A percentile compares a stretch with the other conserved stretches of the same genome.
Evolutionary conservation across 202 grass and related monocot species (phyloP).

Genomic region (Elaeis oleifera): DNA sequence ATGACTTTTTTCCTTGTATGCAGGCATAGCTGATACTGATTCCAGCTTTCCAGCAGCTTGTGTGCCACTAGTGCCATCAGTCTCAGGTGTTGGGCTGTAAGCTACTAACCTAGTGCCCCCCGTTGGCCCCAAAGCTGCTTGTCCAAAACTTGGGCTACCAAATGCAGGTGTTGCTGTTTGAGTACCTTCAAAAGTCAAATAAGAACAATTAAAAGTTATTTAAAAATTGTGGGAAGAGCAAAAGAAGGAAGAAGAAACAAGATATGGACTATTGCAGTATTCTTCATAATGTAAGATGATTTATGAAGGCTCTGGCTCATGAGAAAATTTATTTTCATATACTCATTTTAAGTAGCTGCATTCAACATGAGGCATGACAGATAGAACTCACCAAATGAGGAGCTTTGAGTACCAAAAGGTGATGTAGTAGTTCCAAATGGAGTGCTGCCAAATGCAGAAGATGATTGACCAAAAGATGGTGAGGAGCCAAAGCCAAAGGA

Average conservation of each 20-base stretch:
- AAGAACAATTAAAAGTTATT: background rate
- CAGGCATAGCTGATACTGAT: conserved; percentile 66
- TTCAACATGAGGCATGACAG: too few relatives aligned
- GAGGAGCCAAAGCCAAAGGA: conserved; percentile 70
- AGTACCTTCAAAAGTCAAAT: conserved; percentile 42
- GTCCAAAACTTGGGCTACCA: conserved; percentile 37
- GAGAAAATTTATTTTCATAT: too few relatives aligned
- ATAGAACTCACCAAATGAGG: conserved; percentile 59
- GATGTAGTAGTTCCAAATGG: conserved; percentile 55
- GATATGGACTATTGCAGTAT: too few relatives aligned
- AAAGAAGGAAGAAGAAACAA: too few relatives aligned
- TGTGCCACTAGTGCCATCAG: conserved; percentile 42
- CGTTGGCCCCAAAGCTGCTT: conserved; percentile 50
- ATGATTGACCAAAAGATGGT: conserved; percentile 46
- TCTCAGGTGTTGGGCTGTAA: conserved; percentile 49
- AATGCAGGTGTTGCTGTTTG: conserved; percentile 40
- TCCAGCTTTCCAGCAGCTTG: conserved; percentile 57
- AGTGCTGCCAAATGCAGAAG: conserved; percentile 42
- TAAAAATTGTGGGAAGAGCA: too few relatives aligned
- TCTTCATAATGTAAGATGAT: too few relatives aligned
- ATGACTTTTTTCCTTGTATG: conserved; percentile 72
- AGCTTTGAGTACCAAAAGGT: conserved; percentile 51
- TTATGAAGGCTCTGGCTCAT: too few relatives aligned
- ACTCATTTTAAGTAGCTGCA: too few relatives aligned
- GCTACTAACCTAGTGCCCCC: conserved; percentile 61